These are phyloP conservation scores for Saksenaea oblongispora DNA, from an alignment of 371 early-diverging fungal genomes.

Conservation along the genomic window DNA sequence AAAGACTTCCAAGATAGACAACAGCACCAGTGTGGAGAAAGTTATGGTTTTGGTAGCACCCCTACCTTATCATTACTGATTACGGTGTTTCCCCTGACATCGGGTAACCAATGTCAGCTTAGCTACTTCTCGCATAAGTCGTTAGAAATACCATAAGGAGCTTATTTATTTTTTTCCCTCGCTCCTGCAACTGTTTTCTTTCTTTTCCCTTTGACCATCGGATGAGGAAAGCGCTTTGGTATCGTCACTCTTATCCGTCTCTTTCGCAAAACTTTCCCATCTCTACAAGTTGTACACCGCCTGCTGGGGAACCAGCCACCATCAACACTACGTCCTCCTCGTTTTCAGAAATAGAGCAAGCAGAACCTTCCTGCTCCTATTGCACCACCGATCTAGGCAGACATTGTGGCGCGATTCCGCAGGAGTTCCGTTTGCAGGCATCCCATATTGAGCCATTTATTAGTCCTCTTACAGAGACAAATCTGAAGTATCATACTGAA, in stretches of 20 bases:
- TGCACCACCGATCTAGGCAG: not conserved
- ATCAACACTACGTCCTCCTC: conserved; percentile 5
- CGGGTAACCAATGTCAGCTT: not conserved
- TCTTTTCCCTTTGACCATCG: not conserved
- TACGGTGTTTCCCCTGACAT: conserved; percentile 1
- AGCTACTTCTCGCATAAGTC: conserved; percentile 1
- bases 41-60: not conserved
- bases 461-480: conserved; percentile 21
- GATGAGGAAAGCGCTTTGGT: not conserved
- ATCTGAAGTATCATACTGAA: conserved; percentile 16
- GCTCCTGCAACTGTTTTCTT: not conserved
- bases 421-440: not conserved
- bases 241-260: not conserved
- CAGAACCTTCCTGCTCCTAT: not conserved
- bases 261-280: not conserved
- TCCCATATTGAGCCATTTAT: conserved; percentile 11
- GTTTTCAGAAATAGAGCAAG: conserved; percentile 14
- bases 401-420: not conserved
- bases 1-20: not conserved
- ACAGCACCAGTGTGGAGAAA: not conserved
- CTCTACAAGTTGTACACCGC: not conserved
- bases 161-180: not conserved
- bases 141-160: conserved; percentile 1
- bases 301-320: conserved; percentile 1
- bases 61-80: not conserved